Percentiles rank a stretch among this genome's conserved stretches.
Conservation (phyloP, 352 stramenopile species). For the Phytophthora rubi region DNA sequence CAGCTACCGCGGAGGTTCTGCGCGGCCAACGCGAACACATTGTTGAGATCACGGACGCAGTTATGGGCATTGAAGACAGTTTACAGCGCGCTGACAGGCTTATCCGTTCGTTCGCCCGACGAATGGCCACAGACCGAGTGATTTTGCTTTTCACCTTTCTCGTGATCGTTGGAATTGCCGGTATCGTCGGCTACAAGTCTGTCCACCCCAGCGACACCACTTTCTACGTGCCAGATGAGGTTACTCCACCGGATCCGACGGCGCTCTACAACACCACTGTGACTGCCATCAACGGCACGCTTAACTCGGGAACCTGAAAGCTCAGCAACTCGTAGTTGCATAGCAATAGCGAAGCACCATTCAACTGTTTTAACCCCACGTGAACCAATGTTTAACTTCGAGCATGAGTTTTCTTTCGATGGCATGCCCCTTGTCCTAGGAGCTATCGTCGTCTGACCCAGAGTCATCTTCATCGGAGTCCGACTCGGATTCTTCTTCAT, state of each 20-base stretch:
- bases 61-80: slow-evolving; percentile 88
- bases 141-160: slow-evolving; percentile 84
- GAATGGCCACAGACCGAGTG: slow-evolving; percentile 85
- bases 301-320: slow-evolving; percentile 34
- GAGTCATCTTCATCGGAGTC: slow-evolving; percentile 31
- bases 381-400: slow-evolving; percentile 25
- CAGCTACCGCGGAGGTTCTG: slow-evolving; percentile 79
- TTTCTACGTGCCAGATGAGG: slow-evolving; percentile 87
- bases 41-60: slow-evolving; percentile 87
- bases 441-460: slow-evolving; percentile 31
- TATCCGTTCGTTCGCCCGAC: slow-evolving; percentile 78
- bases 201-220: slow-evolving; percentile 75
- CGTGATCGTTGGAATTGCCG: slow-evolving; percentile 80
- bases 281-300: slow-evolving; percentile 61
- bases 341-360: slow-evolving; percentile 11
- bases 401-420: slow-evolving; percentile 4
- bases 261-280: slow-evolving; percentile 82
- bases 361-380: slow-evolving; percentile 15
- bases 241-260: slow-evolving; percentile 80
- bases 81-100: slow-evolving; percentile 82
- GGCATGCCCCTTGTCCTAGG: slow-evolving; percentile 2
- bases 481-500: slow-evolving; percentile 28
- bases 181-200: slow-evolving; percentile 87
- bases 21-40: slow-evolving; percentile 87
- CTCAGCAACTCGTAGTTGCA: slow-evolving; percentile 1